Percentiles rank a stretch among this genome's conserved stretches.
Evolutionary conservation across 192 early-diverging fungal genomes (phyloP).

Genomic region (Coemansia erecta): DNA sequence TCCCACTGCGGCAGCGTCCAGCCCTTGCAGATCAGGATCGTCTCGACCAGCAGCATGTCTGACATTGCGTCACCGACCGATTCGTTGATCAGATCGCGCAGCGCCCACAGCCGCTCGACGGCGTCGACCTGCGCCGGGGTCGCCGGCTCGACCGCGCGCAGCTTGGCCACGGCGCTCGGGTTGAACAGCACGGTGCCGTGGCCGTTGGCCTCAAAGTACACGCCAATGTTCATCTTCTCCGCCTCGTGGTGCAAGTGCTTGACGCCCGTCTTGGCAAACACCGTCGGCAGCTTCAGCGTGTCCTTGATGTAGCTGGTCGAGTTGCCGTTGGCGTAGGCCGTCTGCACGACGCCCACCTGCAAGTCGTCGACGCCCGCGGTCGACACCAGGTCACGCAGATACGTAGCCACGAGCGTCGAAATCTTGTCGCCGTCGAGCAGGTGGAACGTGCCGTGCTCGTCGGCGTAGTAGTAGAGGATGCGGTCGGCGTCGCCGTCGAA

Average conservation of each 20-base stretch:
- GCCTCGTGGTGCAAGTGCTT: slow-evolving; percentile 99
- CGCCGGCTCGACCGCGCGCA: slow-evolving; percentile 31
- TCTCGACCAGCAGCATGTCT: slow-evolving; percentile 93
- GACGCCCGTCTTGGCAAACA: slow-evolving; percentile 95
- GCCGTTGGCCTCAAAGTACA: slow-evolving; percentile 99
- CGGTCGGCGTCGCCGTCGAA: slow-evolving; percentile 99
- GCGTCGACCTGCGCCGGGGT: slow-evolving; percentile 78
- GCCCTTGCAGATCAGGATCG: slow-evolving; percentile 79
- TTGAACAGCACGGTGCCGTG: slow-evolving; percentile 99
- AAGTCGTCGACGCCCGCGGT: slow-evolving; percentile 75
- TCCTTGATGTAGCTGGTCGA: slow-evolving; percentile 91
- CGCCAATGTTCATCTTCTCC: slow-evolving; percentile 94
- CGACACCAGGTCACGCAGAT: slow-evolving; percentile 87
- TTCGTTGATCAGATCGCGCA: slow-evolving; percentile 97
- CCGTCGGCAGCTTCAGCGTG: slow-evolving; percentile 87
- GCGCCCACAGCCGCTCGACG: slow-evolving; percentile 71
- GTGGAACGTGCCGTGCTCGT: slow-evolving; percentile 72
- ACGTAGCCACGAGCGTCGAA: slow-evolving; percentile 88
- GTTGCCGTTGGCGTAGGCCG: slow-evolving; percentile 98
- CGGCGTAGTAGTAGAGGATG: slow-evolving; percentile 92
- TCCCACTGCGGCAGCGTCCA: slow-evolving; percentile 89
- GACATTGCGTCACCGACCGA: slow-evolving; percentile 98
- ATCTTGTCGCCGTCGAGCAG: slow-evolving; percentile 99
- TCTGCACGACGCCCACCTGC: slow-evolving; percentile 95
- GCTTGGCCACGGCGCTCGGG: slow-evolving; percentile 65